A percentile compares a stretch with the other conserved stretches of the same genome.
These are phyloP conservation scores for Panellus pusillus DNA, from an alignment of 768 basidiomycete genomes.

Conservation along the genomic window DNA sequence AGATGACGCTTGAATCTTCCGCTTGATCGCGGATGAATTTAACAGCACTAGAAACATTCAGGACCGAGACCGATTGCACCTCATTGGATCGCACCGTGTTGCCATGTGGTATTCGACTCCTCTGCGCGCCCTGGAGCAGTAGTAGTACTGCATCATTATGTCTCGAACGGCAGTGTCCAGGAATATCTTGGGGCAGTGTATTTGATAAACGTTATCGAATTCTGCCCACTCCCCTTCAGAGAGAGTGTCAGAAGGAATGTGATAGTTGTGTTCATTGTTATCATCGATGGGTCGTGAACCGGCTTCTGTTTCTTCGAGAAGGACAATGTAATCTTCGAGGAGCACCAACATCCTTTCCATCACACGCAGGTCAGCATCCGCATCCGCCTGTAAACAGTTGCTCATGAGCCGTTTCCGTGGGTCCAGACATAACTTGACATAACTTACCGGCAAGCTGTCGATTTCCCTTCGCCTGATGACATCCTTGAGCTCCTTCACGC, in stretches of 20 bases:
- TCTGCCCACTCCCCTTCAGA: slow-evolving; percentile 72
- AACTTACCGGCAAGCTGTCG: not conserved
- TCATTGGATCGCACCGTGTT: slow-evolving; percentile 53
- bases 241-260: slow-evolving; percentile 67
- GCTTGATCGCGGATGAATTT: slow-evolving; percentile 89
- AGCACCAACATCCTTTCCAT: slow-evolving; percentile 54
- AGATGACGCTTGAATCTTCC: slow-evolving; percentile 34
- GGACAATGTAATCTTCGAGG: slow-evolving; percentile 59
- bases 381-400: not conserved
- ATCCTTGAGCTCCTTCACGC: slow-evolving; percentile 51
- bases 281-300: slow-evolving; percentile 30
- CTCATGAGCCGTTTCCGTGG: not conserved
- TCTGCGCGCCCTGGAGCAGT: slow-evolving; percentile 70
- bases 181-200: slow-evolving; percentile 82
- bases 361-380: slow-evolving; percentile 17
- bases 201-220: slow-evolving; percentile 90
- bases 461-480: slow-evolving; percentile 19
- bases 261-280: slow-evolving; percentile 48
- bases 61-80: slow-evolving; percentile 3
- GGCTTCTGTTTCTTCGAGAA: slow-evolving; percentile 49
- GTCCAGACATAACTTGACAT: not conserved
- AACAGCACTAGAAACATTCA: slow-evolving; percentile 54
- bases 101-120: slow-evolving; percentile 90
- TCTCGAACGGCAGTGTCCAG: slow-evolving; percentile 78
- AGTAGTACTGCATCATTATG: slow-evolving; percentile 88